Evolutionary conservation across 345 rosid genomes (phyloP).

Genomic region (Lenwebbia sp.): DNA sequence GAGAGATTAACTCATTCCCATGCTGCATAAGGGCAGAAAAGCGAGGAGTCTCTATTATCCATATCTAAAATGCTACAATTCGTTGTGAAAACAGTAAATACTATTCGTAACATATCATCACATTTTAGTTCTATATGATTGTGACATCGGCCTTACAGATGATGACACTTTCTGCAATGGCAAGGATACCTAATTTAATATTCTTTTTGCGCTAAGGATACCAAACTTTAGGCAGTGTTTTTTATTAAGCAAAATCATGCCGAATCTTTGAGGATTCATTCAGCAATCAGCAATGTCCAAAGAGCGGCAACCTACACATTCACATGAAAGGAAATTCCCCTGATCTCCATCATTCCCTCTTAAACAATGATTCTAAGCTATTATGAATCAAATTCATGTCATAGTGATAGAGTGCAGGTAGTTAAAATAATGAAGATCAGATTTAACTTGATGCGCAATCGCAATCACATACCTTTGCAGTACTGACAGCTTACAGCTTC

Average conservation of each 20-base stretch:
- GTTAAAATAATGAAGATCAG: not conserved
- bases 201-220: not conserved
- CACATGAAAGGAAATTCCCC: not conserved
- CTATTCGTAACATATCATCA: not conserved
- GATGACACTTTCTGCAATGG: not conserved
- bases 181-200: not conserved
- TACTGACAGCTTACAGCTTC: conserved; percentile 78
- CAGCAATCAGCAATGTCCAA: not conserved
- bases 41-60: not conserved
- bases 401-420: not conserved
- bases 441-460: not conserved
- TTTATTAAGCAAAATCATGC: not conserved
- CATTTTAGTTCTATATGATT: not conserved
- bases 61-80: not conserved
- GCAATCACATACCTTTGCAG: conserved; percentile 57
- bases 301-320: not conserved
- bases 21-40: not conserved
- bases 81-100: not conserved
- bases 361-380: not conserved
- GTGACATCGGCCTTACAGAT: not conserved
- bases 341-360: not conserved
- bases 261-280: not conserved
- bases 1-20: not conserved
- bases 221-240: not conserved
- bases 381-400: not conserved